These are phyloP conservation scores for Penicillium odoratum DNA, from an alignment of 495 filamentous ascomycete species.

Conservation along the genomic window DNA sequence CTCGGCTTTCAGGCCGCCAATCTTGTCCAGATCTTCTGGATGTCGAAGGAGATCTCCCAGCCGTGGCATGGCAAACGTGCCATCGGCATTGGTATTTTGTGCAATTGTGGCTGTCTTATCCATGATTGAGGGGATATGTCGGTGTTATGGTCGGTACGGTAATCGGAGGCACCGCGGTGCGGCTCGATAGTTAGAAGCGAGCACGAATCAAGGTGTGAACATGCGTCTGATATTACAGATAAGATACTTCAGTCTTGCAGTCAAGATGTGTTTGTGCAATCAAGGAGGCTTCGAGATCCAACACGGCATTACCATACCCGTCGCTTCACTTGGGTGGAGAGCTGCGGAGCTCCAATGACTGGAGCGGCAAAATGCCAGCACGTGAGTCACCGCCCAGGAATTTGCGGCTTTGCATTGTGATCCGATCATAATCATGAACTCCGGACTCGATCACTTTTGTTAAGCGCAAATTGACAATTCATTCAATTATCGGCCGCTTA, in stretches of 20 bases:
- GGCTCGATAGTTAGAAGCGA: constrained; percentile 12
- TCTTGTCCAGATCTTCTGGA: constrained; percentile 92
- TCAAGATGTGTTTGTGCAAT: neutral
- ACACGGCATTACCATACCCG: constrained; percentile 1
- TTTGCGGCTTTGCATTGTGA: constrained; percentile 16
- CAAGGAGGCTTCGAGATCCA: neutral
- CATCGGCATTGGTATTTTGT: constrained; percentile 35
- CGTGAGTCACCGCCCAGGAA: constrained; percentile 30
- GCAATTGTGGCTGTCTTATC: constrained; percentile 36
- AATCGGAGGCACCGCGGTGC: constrained; percentile 4
- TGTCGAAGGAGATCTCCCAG: constrained; percentile 60
- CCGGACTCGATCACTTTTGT: neutral
- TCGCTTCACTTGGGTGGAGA: constrained; percentile 12
- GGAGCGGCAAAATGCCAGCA: constrained; percentile 23
- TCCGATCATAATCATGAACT: neutral
- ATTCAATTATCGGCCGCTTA: neutral
- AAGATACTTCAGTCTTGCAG: neutral
- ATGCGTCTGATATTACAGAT: neutral
- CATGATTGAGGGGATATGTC: constrained; percentile 5
- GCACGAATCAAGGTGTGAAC: constrained; percentile 6
- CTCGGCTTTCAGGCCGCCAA: constrained; percentile 82
- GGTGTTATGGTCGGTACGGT: neutral
- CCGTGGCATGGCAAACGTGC: constrained; percentile 46
- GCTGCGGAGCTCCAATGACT: constrained; percentile 21
- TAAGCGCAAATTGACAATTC: neutral